phyloP scores from a whole-genome alignment of 2,329 filamentous ascomycete genomes.

The Colletotrichum horii region DNA sequence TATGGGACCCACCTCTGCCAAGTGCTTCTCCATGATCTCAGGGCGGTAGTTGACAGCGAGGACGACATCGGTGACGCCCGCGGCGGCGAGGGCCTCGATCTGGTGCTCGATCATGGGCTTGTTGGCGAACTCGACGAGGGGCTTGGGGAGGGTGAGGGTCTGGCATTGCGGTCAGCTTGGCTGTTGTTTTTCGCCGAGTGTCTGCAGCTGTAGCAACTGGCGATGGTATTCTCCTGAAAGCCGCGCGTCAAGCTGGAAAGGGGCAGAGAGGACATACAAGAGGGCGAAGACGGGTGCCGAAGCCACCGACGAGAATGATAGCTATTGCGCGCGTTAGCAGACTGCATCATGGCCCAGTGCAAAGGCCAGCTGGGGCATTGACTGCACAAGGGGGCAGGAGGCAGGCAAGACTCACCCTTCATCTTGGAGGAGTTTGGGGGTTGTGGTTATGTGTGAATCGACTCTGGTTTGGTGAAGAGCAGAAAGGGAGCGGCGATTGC shows the following conservation, averaged over 20 bases:
- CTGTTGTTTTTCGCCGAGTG: slow-evolving; percentile 16
- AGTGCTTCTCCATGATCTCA: slow-evolving; percentile 93
- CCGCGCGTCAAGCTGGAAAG: neutral
- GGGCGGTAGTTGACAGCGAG: slow-evolving; percentile 98
- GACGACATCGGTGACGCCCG: slow-evolving; percentile 96
- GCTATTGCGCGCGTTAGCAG: slow-evolving; percentile 55
- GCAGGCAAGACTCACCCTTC: slow-evolving; percentile 12
- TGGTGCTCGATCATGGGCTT: slow-evolving; percentile 99
- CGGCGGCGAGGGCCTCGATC: slow-evolving; percentile 90
- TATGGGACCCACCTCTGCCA: slow-evolving; percentile 75
- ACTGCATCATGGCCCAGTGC: neutral
- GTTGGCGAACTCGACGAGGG: slow-evolving; percentile 97
- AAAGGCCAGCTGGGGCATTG: neutral
- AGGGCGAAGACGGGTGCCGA: slow-evolving; percentile 96
- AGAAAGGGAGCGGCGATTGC: neutral
- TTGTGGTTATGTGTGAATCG: neutral
- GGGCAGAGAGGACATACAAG: slow-evolving; percentile 66
- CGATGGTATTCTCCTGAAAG: neutral
- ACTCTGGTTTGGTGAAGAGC: neutral
- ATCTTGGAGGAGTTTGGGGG: slow-evolving; percentile 11
- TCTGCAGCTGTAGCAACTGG: neutral
- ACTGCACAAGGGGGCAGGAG: neutral
- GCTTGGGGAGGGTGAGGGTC: slow-evolving; percentile 97
- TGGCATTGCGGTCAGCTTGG: slow-evolving; percentile 39
- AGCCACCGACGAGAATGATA: slow-evolving; percentile 98